A percentile compares a stretch with the other conserved stretches of the same genome.
Evolutionary conservation across 2,329 filamentous ascomycete genomes (phyloP).

Genomic region (Venturia nashicola): DNA sequence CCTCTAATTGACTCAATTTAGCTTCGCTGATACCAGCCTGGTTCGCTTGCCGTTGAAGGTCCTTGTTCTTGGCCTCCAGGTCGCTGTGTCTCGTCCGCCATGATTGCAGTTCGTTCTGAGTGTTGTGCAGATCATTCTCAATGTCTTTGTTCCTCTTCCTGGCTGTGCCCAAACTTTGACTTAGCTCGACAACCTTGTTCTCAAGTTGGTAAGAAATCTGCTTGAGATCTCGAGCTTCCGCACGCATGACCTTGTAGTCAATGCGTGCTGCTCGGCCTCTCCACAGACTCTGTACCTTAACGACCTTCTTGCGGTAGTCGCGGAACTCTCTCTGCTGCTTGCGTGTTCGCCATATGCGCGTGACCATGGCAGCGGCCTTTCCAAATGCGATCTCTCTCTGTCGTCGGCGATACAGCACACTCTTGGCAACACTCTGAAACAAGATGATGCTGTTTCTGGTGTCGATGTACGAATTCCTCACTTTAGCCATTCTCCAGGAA

Average conservation of each 20-base stretch:
- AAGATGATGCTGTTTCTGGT: conserved; percentile 76
- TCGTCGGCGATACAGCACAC: conserved; percentile 77
- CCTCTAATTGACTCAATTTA: conserved; percentile 80
- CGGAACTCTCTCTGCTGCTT: conserved; percentile 70
- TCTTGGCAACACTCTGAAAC: conserved; percentile 84
- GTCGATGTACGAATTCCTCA: conserved; percentile 65
- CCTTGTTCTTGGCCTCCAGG: conserved; percentile 79
- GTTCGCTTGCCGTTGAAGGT: conserved; percentile 92
- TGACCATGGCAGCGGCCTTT: conserved; percentile 82
- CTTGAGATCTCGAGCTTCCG: conserved; percentile 95
- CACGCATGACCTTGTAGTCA: conserved; percentile 80
- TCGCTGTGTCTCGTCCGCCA: conserved; percentile 90
- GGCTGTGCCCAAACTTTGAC: conserved; percentile 81
- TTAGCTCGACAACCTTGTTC: conserved; percentile 98
- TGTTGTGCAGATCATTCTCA: conserved; percentile 80
- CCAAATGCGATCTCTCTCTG: conserved; percentile 90
- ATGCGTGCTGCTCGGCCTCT: conserved; percentile 69
- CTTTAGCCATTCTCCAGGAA: conserved; percentile 86
- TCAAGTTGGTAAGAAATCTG: conserved; percentile 99
- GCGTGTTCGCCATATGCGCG: conserved; percentile 78
- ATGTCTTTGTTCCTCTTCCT: conserved; percentile 91
- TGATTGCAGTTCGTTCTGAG: conserved; percentile 89
- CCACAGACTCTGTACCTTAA: conserved; percentile 87
- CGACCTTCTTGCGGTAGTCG: conserved; percentile 77
- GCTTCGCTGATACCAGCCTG: conserved; percentile 93